These are phyloP conservation scores for Lachnellula suecica DNA, from an alignment of 2,329 filamentous ascomycete species.

Conservation along the genomic window DNA sequence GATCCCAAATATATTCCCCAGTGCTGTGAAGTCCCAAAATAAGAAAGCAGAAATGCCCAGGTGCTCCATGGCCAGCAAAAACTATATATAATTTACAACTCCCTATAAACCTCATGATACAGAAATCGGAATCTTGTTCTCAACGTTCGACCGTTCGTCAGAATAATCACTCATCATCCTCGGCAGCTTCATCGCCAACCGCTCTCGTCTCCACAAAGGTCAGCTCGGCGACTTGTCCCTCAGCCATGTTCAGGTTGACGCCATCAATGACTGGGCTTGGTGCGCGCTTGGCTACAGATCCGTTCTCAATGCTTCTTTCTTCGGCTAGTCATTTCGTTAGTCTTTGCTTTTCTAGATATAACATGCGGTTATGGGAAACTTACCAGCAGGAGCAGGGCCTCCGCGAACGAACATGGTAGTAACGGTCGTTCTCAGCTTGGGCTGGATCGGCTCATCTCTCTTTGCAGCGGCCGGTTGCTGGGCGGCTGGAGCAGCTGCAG, in stretches of 20 bases:
- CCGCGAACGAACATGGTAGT: slow-evolving; percentile 32
- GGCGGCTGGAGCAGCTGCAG: too few relatives aligned
- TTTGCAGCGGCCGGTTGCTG: too few relatives aligned
- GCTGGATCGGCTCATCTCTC: slow-evolving; percentile 6
- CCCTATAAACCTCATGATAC: too few relatives aligned
- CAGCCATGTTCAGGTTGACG: slow-evolving; percentile 30
- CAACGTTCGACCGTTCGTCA: too few relatives aligned
- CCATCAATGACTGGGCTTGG: slow-evolving; percentile 24
- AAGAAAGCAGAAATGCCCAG: not conserved
- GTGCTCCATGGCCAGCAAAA: not conserved
- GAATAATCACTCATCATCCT: slow-evolving; percentile 5
- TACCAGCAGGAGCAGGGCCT: slow-evolving; percentile 19
- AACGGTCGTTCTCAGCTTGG: slow-evolving; percentile 30
- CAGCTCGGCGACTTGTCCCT: slow-evolving; percentile 30
- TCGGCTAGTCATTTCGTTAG: slow-evolving; percentile 8
- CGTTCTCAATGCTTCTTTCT: not conserved
- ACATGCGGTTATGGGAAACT: slow-evolving; percentile 4
- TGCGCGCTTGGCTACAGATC: slow-evolving; percentile 16
- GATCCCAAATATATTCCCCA: too few relatives aligned
- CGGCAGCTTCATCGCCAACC: slow-evolving; percentile 19
- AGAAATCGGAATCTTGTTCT: too few relatives aligned
- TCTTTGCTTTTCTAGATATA: slow-evolving; percentile 5
- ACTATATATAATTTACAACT: not conserved
- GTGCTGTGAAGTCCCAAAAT: too few relatives aligned
- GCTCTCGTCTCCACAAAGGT: slow-evolving; percentile 30